Percentiles rank a stretch among this genome's conserved stretches.
These are phyloP conservation scores for Geosiphon pyriformis DNA, from an alignment of 192 early-diverging fungal genomes.

Conservation along the genomic window DNA sequence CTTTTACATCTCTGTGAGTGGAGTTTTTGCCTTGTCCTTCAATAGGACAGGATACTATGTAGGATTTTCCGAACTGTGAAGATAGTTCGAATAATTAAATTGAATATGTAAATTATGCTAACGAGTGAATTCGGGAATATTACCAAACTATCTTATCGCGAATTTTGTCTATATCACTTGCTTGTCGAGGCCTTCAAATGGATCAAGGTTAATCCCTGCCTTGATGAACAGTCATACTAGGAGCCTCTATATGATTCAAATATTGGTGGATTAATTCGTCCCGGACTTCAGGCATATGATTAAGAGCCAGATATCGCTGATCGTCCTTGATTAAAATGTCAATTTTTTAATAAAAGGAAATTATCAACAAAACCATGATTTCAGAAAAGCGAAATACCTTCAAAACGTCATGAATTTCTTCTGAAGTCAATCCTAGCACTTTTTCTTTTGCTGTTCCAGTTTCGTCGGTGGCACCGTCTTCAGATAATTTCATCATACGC, in stretches of 20 bases:
- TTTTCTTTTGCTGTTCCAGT: slow-evolving; percentile 29
- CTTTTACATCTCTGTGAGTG: no score
- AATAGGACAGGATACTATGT: no score
- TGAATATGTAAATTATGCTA: no score
- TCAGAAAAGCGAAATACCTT: slow-evolving; percentile 30
- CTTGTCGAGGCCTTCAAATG: no score
- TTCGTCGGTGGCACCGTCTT: slow-evolving; percentile 38
- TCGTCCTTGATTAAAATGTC: slow-evolving; percentile 38
- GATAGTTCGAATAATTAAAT: no score
- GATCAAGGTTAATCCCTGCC: slow-evolving; percentile 17
- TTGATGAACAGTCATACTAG: slow-evolving; percentile 22
- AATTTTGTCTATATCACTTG: neutral
- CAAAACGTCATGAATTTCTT: slow-evolving; percentile 46
- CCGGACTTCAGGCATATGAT: slow-evolving; percentile 36
- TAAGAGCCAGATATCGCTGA: slow-evolving; percentile 42
- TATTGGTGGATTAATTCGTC: slow-evolving; percentile 39
- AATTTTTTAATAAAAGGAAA: neutral
- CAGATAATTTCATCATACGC: slow-evolving; percentile 39
- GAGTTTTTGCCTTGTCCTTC: no score
- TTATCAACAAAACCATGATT: neutral
- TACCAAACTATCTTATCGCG: no score
- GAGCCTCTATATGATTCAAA: slow-evolving; percentile 26
- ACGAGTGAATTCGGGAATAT: no score
- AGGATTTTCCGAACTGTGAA: no score
- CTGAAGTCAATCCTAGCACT: slow-evolving; percentile 21